phyloP scores from a whole-genome alignment of 2,329 filamentous ascomycete genomes.

The Intubia oerlemansii region DNA sequence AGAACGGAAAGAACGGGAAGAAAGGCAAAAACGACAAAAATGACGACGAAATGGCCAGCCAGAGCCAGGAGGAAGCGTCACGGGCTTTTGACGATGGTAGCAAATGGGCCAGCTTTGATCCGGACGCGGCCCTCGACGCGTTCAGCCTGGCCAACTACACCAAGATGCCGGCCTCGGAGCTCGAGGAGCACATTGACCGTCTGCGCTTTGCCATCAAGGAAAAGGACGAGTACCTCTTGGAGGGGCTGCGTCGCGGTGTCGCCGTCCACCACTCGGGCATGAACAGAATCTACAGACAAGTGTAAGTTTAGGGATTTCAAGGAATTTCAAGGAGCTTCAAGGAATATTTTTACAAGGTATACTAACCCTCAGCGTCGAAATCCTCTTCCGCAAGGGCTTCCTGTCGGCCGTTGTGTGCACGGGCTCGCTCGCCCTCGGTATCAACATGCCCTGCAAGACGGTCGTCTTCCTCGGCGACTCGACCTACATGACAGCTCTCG shows the following conservation, averaged over 20 bases:
- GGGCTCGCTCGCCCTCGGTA: too few relatives aligned
- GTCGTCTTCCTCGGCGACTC: too few relatives aligned
- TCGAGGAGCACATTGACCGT: slow-evolving; percentile 29
- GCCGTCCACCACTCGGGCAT: slow-evolving; percentile 64
- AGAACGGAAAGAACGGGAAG: too few relatives aligned
- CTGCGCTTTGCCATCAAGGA: slow-evolving; percentile 26
- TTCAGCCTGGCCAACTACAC: slow-evolving; percentile 47
- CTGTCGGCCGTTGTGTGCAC: too few relatives aligned
- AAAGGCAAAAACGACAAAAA: slow-evolving; percentile 15
- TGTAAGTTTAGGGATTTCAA: slow-evolving; percentile 7
- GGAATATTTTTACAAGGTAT: too few relatives aligned
- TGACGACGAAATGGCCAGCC: slow-evolving; percentile 27
- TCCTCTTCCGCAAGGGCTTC: too few relatives aligned
- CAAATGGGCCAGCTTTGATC: slow-evolving; percentile 44
- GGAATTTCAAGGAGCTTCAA: slow-evolving; percentile 28
- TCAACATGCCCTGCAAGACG: too few relatives aligned
- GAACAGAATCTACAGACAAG: slow-evolving; percentile 53
- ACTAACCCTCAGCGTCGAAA: too few relatives aligned
- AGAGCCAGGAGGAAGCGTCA: too few relatives aligned
- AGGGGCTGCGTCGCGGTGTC: slow-evolving; percentile 43
- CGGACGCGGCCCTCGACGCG: slow-evolving; percentile 35
- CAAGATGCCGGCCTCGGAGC: slow-evolving; percentile 33
- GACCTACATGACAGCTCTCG: too few relatives aligned
- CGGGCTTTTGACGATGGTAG: too few relatives aligned
- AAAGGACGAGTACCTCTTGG: slow-evolving; percentile 31